Conservation (phyloP, 768 basidiomycete genomes). For the Rhodosporidiobolus sp. region DNA sequence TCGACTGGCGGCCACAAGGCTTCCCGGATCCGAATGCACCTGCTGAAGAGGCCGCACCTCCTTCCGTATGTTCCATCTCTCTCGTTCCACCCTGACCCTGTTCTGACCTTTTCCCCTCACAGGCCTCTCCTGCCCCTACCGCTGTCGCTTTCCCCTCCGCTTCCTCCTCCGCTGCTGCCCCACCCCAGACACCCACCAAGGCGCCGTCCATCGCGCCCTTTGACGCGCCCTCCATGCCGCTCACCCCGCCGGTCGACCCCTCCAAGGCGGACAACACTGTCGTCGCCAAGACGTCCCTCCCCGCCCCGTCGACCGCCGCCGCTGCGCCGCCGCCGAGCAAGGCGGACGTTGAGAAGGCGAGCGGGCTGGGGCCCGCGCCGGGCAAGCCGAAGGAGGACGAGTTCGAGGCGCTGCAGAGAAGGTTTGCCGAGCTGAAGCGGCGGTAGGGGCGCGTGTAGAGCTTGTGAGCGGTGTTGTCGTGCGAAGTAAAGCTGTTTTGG, state of each 20-base stretch:
- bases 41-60: not conserved
- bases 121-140: not conserved
- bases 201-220: slow-evolving; percentile 27
- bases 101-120: not conserved
- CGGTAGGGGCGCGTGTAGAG: slow-evolving; percentile 51
- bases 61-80: slow-evolving; percentile 4
- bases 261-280: not conserved
- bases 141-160: not conserved
- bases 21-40: slow-evolving; percentile 15
- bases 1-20: slow-evolving; percentile 33
- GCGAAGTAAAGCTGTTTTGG: not conserved
- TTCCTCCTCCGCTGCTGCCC: not conserved
- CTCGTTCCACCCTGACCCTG: not conserved
- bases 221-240: slow-evolving; percentile 26
- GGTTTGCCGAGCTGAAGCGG: slow-evolving; percentile 85
- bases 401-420: slow-evolving; percentile 68
- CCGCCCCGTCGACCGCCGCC: not conserved
- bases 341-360: not conserved
- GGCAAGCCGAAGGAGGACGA: slow-evolving; percentile 57
- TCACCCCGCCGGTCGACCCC: slow-evolving; percentile 28
- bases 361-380: not conserved
- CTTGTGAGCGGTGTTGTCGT: not conserved
- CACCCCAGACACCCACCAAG: not conserved
- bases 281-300: slow-evolving; percentile 21
- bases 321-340: not conserved